Percentiles rank a stretch among this genome's conserved stretches.
Conservation (phyloP, 345 rosid genomes). For the Gossypium bickii region DNA sequence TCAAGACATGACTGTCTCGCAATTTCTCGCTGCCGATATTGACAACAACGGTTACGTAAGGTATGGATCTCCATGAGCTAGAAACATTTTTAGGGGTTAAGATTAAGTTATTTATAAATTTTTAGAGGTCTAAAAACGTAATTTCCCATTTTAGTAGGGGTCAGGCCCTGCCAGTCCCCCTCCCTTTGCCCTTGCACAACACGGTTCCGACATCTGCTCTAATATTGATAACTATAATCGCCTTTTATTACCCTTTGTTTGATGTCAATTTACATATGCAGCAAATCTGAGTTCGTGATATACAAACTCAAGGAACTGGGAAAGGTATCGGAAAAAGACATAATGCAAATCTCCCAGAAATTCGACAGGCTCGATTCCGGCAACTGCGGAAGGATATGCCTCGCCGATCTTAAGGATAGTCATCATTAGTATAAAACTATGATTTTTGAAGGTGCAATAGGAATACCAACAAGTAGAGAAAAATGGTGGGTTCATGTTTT, state of each 20-base stretch:
- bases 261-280: constrained; percentile 15
- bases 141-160: no score
- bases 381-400: constrained; percentile 71
- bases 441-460: neutral
- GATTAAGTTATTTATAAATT: no score
- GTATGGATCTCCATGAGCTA: constrained; percentile 25
- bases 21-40: constrained; percentile 84
- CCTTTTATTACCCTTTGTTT: neutral
- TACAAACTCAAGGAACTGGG: constrained; percentile 79
- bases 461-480: constrained; percentile 4
- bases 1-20: constrained; percentile 70
- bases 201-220: neutral
- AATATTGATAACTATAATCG: neutral
- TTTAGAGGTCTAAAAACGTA: no score
- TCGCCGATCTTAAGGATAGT: constrained; percentile 57
- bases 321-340: constrained; percentile 59
- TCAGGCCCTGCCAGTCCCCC: no score
- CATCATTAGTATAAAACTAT: constrained; percentile 14
- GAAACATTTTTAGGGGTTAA: no score
- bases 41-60: constrained; percentile 80
- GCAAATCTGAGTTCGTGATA: constrained; percentile 70
- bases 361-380: constrained; percentile 66
- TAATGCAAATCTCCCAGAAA: constrained; percentile 45
- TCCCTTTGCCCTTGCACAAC: neutral
- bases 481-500: neutral